phyloP scores from a whole-genome alignment of 1,284 basidiomycete genomes.

The Leccinum fallax region DNA sequence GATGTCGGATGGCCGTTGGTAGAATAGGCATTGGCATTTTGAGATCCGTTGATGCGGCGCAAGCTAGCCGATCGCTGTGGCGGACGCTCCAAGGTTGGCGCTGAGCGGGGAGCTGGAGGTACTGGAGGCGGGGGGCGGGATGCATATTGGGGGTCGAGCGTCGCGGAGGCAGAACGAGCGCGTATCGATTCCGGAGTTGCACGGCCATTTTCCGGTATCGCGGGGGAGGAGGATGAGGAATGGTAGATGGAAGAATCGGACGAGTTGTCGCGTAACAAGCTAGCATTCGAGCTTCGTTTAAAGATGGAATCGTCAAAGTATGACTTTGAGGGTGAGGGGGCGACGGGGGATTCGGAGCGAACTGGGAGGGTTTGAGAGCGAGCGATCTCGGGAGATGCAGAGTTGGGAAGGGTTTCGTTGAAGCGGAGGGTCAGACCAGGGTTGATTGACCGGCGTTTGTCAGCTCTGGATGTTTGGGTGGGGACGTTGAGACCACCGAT shows the following conservation, averaged over 20 bases:
- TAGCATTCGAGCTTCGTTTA: constrained; percentile 24
- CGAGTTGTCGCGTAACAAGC: constrained; percentile 29
- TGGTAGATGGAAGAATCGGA: constrained; percentile 35
- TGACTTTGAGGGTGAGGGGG: constrained; percentile 18
- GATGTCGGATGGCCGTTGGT: constrained; percentile 15
- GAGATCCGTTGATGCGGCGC: constrained; percentile 7
- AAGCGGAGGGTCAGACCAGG: constrained; percentile 40
- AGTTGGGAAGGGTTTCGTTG: constrained; percentile 33
- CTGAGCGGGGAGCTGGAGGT: constrained; percentile 23
- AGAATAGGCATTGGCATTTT: constrained; percentile 1
- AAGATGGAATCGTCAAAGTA: constrained; percentile 22
- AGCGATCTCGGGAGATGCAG: constrained; percentile 40
- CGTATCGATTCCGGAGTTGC: constrained; percentile 23
- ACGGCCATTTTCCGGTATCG: constrained; percentile 24
- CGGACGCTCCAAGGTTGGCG: constrained; percentile 26
- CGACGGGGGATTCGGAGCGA: constrained; percentile 23
- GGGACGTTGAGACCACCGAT: constrained; percentile 27
- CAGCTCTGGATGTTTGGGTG: constrained; percentile 33
- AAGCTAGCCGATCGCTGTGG: constrained; percentile 33
- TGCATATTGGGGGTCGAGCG: constrained; percentile 21
- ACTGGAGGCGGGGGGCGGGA: constrained; percentile 21
- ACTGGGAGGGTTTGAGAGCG: constrained; percentile 36
- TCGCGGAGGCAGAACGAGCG: constrained; percentile 21
- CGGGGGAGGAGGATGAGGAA: constrained; percentile 34
- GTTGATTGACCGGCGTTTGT: constrained; percentile 46